Evolutionary conservation across 2,329 filamentous ascomycete genomes (phyloP).

Genomic region (Colletotrichum sp.): DNA sequence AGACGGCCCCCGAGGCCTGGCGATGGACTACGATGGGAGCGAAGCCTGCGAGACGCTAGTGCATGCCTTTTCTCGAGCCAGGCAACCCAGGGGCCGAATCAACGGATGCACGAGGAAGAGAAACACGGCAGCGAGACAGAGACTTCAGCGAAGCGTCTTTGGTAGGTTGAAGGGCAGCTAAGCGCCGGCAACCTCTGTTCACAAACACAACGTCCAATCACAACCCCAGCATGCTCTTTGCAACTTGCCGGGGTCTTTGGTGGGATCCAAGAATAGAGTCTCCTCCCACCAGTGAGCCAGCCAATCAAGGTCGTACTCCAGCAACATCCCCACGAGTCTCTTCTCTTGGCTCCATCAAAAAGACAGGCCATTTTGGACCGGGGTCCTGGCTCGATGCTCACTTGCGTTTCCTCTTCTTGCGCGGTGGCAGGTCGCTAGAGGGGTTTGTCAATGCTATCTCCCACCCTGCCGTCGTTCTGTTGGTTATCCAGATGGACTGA

Average conservation of each 20-base stretch:
- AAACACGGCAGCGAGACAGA: not conserved
- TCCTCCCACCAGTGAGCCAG: not conserved
- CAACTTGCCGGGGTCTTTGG: not conserved
- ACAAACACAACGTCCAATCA: slow-evolving; percentile 22
- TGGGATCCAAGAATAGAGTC: slow-evolving; percentile 26
- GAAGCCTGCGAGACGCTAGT: slow-evolving; percentile 14
- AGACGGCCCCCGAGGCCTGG: not conserved
- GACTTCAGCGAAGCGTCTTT: not conserved
- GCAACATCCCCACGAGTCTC: slow-evolving; percentile 2
- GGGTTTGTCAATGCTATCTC: slow-evolving; percentile 1
- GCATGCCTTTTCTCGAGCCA: not conserved
- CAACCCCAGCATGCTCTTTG: not conserved
- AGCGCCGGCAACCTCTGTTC: slow-evolving; percentile 24
- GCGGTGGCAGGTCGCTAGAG: not conserved
- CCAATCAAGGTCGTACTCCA: slow-evolving; percentile 11
- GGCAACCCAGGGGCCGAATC: slow-evolving; percentile 1
- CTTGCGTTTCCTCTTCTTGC: not conserved
- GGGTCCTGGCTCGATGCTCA: slow-evolving; percentile 9
- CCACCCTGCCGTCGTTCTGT: not conserved
- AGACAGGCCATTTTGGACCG: slow-evolving; percentile 10
- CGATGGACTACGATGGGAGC: not conserved
- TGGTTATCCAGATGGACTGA: not conserved
- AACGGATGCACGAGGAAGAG: not conserved
- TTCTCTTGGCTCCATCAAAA: slow-evolving; percentile 12
- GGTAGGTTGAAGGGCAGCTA: slow-evolving; percentile 14